Base-by-base conservation (phyloP, 2,329 filamentous ascomycete genomes). In the Fusarium sp. region DNA sequence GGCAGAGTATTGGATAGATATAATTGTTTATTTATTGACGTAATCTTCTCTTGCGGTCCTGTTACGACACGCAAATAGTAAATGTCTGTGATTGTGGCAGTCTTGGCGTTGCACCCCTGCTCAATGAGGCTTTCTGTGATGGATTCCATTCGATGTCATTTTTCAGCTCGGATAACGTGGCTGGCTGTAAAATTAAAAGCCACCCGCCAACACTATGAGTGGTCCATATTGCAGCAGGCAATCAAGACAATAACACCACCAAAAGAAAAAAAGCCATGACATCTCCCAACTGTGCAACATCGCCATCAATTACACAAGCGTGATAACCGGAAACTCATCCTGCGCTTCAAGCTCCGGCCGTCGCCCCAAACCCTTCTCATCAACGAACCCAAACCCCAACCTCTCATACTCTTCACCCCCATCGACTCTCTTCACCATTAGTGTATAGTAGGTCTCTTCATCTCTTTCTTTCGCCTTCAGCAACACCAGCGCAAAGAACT, bases 11-110 rank as follows among this genome's bases (percentile, higher is more conserved):
- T 36, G 35, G 13, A 36, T 36, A 17, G 14, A 36, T 15, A 36
- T 15, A 17, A 17, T 36, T 36, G 13, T 15, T 20, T 20, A 20
- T 20, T 14, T 13, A 41, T n/a, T 41, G 18, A 41, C 11, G 20
- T 41, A n/a, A 41, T 41, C 38, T 39, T 20, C 20, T 20, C 13
- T n/a, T 7, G 38, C 7, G 12, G 38, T 12, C 38, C 38, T 52
- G 22, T 52, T 12, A 52, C 2, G 0, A 15, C 1, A 12, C 3
- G 3, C 7, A 12, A 1, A 20, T 7, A 4, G 18, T 1, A 20
- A 20, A 5, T 52, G 0, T 8, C 4, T 35, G 33, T n/a, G 49
- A 20, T 2, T 2, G 2, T 1, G 2, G 49, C 14, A 1, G n/a
- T 20, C 53, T 45, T 56, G n/a, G 38, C 27, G 20, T 6, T 13